Evolutionary conservation across 2,329 filamentous ascomycete genomes (phyloP).

Genomic region (Xylariaceae sp.): DNA sequence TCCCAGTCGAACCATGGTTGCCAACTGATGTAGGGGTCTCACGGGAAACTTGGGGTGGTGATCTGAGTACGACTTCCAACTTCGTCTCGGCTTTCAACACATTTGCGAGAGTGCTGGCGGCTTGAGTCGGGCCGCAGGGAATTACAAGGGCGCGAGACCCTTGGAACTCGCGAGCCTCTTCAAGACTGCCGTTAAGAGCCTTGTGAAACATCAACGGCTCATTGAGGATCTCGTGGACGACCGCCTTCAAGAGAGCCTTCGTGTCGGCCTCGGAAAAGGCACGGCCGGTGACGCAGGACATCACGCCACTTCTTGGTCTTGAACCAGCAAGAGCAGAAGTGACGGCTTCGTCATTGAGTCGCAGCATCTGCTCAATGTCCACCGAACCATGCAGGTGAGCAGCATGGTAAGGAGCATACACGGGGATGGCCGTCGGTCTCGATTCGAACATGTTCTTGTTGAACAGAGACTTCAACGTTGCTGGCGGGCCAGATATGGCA

Average conservation of each 20-base stretch:
- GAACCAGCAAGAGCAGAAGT: slow-evolving; percentile 32
- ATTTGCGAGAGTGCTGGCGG: slow-evolving; percentile 37
- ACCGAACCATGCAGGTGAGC: slow-evolving; percentile 39
- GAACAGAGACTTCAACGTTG: slow-evolving; percentile 37
- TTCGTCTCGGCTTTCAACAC: slow-evolving; percentile 34
- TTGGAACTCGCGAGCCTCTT: slow-evolving; percentile 32
- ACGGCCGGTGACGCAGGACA: slow-evolving; percentile 42
- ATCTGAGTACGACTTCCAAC: slow-evolving; percentile 34
- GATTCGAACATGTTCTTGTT: slow-evolving; percentile 31
- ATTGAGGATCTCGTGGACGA: slow-evolving; percentile 42
- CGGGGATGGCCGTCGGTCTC: slow-evolving; percentile 40
- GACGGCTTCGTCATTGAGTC: slow-evolving; percentile 32
- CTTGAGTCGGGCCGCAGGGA: slow-evolving; percentile 43
- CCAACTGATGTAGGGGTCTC: slow-evolving; percentile 31
- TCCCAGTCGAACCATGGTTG: slow-evolving; percentile 38
- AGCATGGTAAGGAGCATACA: slow-evolving; percentile 52
- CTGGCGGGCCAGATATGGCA: slow-evolving; percentile 48
- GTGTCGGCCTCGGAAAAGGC: slow-evolving; percentile 34
- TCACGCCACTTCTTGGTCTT: slow-evolving; percentile 38
- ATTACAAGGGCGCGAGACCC: slow-evolving; percentile 37
- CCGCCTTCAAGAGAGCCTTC: slow-evolving; percentile 31
- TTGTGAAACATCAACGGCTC: slow-evolving; percentile 41
- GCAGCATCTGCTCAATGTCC: slow-evolving; percentile 38
- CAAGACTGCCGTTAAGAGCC: slow-evolving; percentile 39
- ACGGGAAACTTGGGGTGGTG: slow-evolving; percentile 26